phyloP scores from a whole-genome alignment of 2,329 filamentous ascomycete species.

The Bipolaris gigantea region DNA sequence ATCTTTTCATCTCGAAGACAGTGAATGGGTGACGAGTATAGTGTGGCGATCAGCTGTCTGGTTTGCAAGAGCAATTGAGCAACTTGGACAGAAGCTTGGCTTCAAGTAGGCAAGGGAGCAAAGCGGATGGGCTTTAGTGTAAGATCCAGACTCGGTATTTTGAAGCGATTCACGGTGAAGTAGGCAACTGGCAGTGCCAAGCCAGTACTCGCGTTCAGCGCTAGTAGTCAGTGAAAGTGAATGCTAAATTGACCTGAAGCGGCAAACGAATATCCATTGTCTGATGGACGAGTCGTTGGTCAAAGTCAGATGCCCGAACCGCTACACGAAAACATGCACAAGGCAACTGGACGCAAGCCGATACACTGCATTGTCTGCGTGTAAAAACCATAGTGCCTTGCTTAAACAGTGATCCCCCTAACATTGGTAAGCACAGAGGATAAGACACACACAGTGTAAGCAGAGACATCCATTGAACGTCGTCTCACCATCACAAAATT shows the following conservation, averaged over 20 bases:
- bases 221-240: background rate
- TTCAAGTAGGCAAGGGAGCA: background rate
- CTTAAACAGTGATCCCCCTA: background rate
- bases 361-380: background rate
- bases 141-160: background rate
- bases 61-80: background rate
- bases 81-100: background rate
- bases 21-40: background rate
- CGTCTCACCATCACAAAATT: constrained; percentile 2
- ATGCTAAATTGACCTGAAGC: background rate
- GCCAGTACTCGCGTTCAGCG: background rate
- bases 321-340: background rate
- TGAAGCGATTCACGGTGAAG: constrained; percentile 1
- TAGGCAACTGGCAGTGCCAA: background rate
- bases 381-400: background rate
- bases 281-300: no score
- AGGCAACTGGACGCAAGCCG: background rate
- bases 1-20: constrained; percentile 19
- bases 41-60: background rate
- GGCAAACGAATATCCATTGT: no score
- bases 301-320: background rate
- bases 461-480: background rate
- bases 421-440: background rate
- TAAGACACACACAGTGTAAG: background rate
- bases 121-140: background rate